Conservation (phyloP, 768 basidiomycete genomes). For the Lactarius evosmus region DNA sequence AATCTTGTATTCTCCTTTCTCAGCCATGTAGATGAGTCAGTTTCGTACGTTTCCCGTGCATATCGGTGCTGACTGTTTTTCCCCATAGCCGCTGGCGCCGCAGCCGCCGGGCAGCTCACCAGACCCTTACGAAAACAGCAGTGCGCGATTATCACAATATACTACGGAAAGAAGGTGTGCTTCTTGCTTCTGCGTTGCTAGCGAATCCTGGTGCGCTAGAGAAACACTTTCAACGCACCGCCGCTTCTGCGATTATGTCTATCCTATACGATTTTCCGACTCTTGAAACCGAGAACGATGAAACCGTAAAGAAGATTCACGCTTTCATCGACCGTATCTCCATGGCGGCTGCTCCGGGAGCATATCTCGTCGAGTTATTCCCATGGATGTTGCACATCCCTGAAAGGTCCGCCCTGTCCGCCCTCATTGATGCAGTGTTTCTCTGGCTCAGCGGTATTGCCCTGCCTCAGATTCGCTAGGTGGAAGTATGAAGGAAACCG, state of each 20-base stretch:
- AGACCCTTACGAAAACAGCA: background rate
- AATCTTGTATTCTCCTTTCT: conserved; percentile 33
- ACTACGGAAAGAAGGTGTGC: background rate
- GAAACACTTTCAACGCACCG: background rate
- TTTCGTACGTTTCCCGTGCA: no score
- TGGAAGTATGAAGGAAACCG: conserved; percentile 29
- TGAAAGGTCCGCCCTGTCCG: background rate
- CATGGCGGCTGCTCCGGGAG: no score
- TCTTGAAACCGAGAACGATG: background rate
- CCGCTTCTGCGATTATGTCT: background rate
- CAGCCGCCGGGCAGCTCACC: background rate
- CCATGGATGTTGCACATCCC: background rate
- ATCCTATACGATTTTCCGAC: conserved; percentile 1
- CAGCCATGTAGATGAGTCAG: conserved; percentile 28
- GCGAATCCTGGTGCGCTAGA: background rate
- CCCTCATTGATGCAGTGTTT: background rate
- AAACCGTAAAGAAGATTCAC: background rate
- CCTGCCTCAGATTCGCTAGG: conserved; percentile 15
- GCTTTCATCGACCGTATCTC: background rate
- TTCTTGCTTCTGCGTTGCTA: background rate
- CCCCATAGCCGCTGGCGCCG: conserved; percentile 2
- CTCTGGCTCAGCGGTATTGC: background rate
- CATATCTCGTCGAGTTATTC: background rate
- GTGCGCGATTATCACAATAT: background rate
- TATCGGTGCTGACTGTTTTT: conserved; percentile 1